Base-by-base conservation (phyloP, 805 yeast genomes). In the Zygosaccharomyces rouxii region DNA sequence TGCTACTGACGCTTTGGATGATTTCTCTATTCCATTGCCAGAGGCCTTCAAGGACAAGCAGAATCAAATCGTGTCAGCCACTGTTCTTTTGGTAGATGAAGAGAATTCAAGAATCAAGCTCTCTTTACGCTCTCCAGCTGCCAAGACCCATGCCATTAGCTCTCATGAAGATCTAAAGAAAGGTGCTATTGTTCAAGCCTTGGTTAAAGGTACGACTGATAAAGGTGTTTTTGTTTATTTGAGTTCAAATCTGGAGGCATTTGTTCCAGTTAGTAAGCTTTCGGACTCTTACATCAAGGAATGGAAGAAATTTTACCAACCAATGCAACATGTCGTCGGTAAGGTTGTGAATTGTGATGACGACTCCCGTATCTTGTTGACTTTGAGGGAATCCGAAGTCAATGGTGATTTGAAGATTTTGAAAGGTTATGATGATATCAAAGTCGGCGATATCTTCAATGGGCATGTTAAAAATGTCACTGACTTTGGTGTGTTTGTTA, bases 401-500 rank as follows among this genome's bases (percentile, higher is more conserved):
- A 80, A 79, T 48, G 96, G 96, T 38, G 82, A 81, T 19, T 64
- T 80, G 50, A 73, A 77, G 48, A 63, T 75, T 26, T 65, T 80
- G 60, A 85, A 84, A 64, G 71, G 72, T 46, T 82, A 84, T 55
- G 82, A 77, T 38, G 94, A 86, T 49, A 72, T 92, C 47, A 69
- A 78, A 48, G 81, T 75, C 44, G 95, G 86, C 47, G 86, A 84
- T 23, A 70, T 83, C 26, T 80, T 72, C 56, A 92, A 85, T 61
- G 99, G 97, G 63, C 70, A 82, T 2, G 84, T 92, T 38, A 83
- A 79, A 63, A 78, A 78, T 52, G 86, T 83, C 21, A 82, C 89
- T 29, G 95, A 87, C 41, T 92, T 83, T 63, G 99, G 99, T 71
- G 96, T 89, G 3, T 92, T 92, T 62, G 85, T 92, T 44, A 83